Base-by-base conservation (phyloP, 306 rosid genomes). In the Vigna mungo region DNA sequence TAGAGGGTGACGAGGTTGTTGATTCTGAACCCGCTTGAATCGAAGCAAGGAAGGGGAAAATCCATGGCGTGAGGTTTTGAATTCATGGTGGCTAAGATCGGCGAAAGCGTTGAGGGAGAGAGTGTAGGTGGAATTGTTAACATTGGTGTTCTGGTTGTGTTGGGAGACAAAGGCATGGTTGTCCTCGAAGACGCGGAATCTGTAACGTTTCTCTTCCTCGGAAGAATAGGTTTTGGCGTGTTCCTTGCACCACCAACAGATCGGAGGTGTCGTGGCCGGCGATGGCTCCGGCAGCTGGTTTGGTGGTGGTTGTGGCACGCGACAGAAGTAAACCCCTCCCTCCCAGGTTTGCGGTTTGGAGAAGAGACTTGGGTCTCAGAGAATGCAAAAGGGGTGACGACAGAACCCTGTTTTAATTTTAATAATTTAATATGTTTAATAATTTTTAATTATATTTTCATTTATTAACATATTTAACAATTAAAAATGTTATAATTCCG, bases 91-190 rank as follows among this genome's bases (percentile, higher is more conserved):
- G 23, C 92, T 86, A 66, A 94, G 95, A 90, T 92, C 97, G 15
- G 98, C 91, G 34, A 88, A 90, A 41, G 91, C 87, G 84, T 94
- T 94, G 59, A 94, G 90, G 39, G 93, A 90, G 36, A 92, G 96
- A 46, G 88, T 78, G 53, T 81, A 90, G 72, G 81, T 78, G 7
- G 91, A 89, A 87, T 88, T 80, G 86, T 88, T 80, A 87, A 84
- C 78, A 87, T 88, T 82, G 4, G 66, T 80, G 62, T 80, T 13
- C 51, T 74, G 49, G 46, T 94, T 94, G 80, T 90, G 95, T 32
- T 69, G 61, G 18, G 68, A n/a, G 65, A 92, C 87, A 36, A 86
- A 94, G 36, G 68, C 92, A 18, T 84, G 69, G 73, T 92, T 94
- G 43, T 90, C 92, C 82, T 86, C 72, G 32, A 94, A 92, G 9